Conservation (phyloP, 2,329 filamentous ascomycete species). For the Aspergillus phoenicis region DNA sequence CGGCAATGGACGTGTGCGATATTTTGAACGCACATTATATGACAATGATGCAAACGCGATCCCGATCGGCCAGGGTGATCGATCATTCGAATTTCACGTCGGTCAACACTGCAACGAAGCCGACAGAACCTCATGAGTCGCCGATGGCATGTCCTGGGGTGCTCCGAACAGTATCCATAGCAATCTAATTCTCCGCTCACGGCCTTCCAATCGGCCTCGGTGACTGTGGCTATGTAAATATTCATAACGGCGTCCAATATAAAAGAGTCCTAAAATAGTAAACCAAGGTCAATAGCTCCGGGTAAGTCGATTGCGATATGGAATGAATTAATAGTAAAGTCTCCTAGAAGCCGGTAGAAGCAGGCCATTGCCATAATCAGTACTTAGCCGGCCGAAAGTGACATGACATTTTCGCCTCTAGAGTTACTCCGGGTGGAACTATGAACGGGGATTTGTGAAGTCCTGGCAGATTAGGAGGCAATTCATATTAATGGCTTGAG, state of each 20-base stretch:
- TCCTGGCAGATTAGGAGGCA: too few species aligned
- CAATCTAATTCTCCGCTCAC: neutral
- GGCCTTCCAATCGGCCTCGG: neutral
- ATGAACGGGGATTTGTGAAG: neutral
- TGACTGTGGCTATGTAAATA: constrained; percentile 8
- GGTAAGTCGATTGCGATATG: neutral
- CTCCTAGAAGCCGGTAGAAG: neutral
- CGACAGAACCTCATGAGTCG: neutral
- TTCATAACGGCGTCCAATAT: neutral
- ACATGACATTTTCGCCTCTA: neutral
- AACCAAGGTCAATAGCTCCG: neutral
- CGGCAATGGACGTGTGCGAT: constrained; percentile 58
- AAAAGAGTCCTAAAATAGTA: constrained; percentile 8
- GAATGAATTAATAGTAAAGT: neutral
- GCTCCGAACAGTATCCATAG: neutral
- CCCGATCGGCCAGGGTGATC: constrained; percentile 51
- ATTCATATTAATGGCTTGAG: neutral
- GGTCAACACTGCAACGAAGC: neutral
- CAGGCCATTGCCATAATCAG: neutral
- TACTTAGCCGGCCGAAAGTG: neutral
- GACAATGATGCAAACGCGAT: constrained; percentile 55
- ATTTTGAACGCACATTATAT: constrained; percentile 64
- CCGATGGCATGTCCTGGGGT: neutral
- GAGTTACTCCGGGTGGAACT: neutral
- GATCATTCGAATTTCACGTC: constrained; percentile 39